Evolutionary conservation across 352 stramenopile species (phyloP), one percentile per base, ranked within the genome.

Genomic region (Phytopythium mirpurense): DNA sequence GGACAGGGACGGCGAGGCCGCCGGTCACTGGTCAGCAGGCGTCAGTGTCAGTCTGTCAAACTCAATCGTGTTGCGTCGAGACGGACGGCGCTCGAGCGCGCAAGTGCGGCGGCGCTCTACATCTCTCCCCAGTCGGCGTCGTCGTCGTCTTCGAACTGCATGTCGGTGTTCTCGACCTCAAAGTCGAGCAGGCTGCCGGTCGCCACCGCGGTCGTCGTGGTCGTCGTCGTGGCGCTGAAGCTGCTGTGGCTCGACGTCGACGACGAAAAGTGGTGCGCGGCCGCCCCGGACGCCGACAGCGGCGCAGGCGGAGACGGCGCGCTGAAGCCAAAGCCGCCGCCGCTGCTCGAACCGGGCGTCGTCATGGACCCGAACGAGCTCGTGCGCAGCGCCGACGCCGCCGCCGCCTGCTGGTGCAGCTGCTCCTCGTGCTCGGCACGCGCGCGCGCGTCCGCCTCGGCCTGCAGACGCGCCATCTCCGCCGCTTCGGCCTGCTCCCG

Each of bases 41-140:
- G n/a, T n/a, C n/a, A n/a, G n/a, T n/a, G n/a, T n/a, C n/a, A n/a
- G n/a, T n/a, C n/a, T n/a, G n/a, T n/a, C 29, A 32, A 32, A 32
- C 29, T 32, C 29, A 32, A 32, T 5, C 29, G 29, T 32, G 29
- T 32, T 32, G 29, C 29, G n/a, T n/a, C n/a, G n/a, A n/a, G n/a
- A n/a, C n/a, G n/a, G n/a, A n/a, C n/a, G n/a, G n/a, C n/a, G n/a
- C n/a, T n/a, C n/a, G 29, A 32, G 29, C 29, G 29, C 29, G n/a
- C 29, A 9, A 32, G 29, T 9, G 5, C 31, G 11, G n/a, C 3
- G 12, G 8, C 16, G 27, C 18, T 21, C 60, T 81, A 92, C 82
- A 92, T 92, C 54, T 92, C 82, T 23, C 82, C 82, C 82, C 82
- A 92, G 57, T 92, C 82, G 34, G 75, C 77, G 43, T 92, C 81